Conservation (phyloP, 2,329 filamentous ascomycete species). For the Fusarium cyanostomum region DNA sequence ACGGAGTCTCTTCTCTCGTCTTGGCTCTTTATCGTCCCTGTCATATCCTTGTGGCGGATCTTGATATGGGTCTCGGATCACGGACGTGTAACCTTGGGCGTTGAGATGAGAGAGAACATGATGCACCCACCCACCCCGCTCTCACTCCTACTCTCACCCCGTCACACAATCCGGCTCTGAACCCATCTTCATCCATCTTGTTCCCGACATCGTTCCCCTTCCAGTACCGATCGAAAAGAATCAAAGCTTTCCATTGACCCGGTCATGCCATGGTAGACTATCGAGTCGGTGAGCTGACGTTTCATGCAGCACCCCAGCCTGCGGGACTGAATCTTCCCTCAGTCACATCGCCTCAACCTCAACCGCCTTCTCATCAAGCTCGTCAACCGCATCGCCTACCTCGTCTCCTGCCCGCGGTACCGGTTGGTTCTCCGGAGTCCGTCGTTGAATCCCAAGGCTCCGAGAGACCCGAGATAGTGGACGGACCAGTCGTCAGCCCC, state of each 20-base stretch:
- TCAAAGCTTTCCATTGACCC: conserved; percentile 25
- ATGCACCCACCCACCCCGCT: conserved; percentile 34
- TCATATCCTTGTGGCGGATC: conserved; percentile 28
- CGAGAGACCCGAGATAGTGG: conserved; percentile 11
- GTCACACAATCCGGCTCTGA: conserved; percentile 22
- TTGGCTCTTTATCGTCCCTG: conserved; percentile 14
- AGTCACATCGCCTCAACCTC: conserved; percentile 20
- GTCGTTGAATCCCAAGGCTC: conserved; percentile 13
- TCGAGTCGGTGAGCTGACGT: conserved; percentile 44
- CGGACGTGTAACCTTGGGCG: conserved; percentile 26
- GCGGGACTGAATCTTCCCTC: conserved; percentile 30
- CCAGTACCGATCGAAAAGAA: conserved; percentile 21
- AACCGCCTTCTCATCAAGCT: conserved; percentile 17
- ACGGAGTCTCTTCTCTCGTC: neutral
- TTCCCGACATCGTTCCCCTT: conserved; percentile 24
- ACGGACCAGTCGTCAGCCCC: conserved; percentile 42
- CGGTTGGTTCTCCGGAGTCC: conserved; percentile 8
- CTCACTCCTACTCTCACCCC: conserved; percentile 32
- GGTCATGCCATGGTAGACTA: conserved; percentile 41
- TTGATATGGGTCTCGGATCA: conserved; percentile 32
- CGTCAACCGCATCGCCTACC: conserved; percentile 23
- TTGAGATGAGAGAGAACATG: conserved; percentile 40
- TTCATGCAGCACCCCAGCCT: conserved; percentile 39
- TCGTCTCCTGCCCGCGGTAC: conserved; percentile 26
- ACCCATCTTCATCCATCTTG: conserved; percentile 28